phyloP scores from a whole-genome alignment of 2,329 filamentous ascomycete species.

The Blumeriella jaapii region DNA sequence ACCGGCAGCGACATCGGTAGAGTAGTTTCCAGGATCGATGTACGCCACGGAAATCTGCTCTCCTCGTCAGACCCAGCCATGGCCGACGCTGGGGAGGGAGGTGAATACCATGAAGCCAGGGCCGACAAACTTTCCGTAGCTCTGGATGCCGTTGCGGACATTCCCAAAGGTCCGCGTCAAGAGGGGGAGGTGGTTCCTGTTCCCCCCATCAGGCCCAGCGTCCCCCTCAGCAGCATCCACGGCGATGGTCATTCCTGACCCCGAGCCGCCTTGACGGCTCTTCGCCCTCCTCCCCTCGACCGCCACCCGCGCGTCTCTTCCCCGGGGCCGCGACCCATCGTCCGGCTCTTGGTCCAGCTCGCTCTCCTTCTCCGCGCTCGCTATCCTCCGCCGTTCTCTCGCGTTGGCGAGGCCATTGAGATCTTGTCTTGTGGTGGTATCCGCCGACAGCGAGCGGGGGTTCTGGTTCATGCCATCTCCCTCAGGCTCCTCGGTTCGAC shows the following conservation, averaged over 20 bases:
- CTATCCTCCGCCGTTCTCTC: slow-evolving; percentile 36
- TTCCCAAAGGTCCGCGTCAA: slow-evolving; percentile 10
- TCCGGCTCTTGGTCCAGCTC: slow-evolving; percentile 14
- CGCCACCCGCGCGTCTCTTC: slow-evolving; percentile 7
- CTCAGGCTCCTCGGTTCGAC: slow-evolving; percentile 43
- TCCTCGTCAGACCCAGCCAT: slow-evolving; percentile 6
- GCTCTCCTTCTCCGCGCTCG: slow-evolving; percentile 26
- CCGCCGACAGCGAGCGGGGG: slow-evolving; percentile 43
- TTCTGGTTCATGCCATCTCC: slow-evolving; percentile 50
- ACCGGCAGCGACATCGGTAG: slow-evolving; percentile 45
- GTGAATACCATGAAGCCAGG: slow-evolving; percentile 32
- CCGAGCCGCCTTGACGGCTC: slow-evolving; percentile 5
- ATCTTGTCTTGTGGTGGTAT: slow-evolving; percentile 50
- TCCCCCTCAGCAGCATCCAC: slow-evolving; percentile 1
- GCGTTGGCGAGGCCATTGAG: slow-evolving; percentile 49
- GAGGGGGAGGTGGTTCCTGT: slow-evolving; percentile 3
- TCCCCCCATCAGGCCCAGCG: slow-evolving; percentile 6
- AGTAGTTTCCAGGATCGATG: slow-evolving; percentile 40
- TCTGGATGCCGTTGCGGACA: slow-evolving; percentile 14
- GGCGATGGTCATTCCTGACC: slow-evolving; percentile 4
- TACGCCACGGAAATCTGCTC: slow-evolving; percentile 28
- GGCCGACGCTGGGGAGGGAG: neutral
- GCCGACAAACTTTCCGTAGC: slow-evolving; percentile 39
- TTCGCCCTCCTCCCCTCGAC: slow-evolving; percentile 5
- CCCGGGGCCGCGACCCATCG: slow-evolving; percentile 2